A percentile compares a stretch with the other conserved stretches of the same genome.
Conservation (phyloP, 2,329 filamentous ascomycete species). For the Fusarium cicatricum region DNA sequence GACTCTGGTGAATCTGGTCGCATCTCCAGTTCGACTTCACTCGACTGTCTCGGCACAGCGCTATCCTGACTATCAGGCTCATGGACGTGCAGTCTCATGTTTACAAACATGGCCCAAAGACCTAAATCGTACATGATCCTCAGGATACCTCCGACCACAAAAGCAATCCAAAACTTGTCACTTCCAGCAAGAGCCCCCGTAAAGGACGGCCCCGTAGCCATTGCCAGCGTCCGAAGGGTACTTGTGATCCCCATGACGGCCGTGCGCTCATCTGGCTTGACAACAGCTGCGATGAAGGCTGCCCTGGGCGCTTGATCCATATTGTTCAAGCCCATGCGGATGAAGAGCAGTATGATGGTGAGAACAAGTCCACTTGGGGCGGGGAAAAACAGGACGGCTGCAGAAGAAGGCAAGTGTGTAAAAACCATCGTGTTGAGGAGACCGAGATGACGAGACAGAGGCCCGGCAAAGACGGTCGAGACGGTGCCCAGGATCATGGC, state of each 20-base stretch:
- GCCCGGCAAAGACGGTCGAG: slow-evolving; percentile 64
- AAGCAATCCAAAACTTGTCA: slow-evolving; percentile 68
- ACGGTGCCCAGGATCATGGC: slow-evolving; percentile 63
- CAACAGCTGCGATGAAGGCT: slow-evolving; percentile 72
- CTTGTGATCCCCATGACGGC: slow-evolving; percentile 75
- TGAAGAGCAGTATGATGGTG: slow-evolving; percentile 63
- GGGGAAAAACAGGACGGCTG: slow-evolving; percentile 68
- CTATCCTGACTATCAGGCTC: slow-evolving; percentile 39
- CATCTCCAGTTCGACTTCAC: slow-evolving; percentile 24
- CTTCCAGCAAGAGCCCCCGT: slow-evolving; percentile 64
- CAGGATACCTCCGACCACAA: slow-evolving; percentile 62
- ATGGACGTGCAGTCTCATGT: slow-evolving; percentile 60
- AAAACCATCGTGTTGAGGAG: slow-evolving; percentile 72
- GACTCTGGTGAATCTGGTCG: slow-evolving; percentile 12
- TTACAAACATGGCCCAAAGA: slow-evolving; percentile 66
- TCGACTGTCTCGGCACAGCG: slow-evolving; percentile 7
- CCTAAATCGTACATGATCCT: slow-evolving; percentile 66
- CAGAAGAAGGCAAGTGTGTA: slow-evolving; percentile 68
- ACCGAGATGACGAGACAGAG: slow-evolving; percentile 64
- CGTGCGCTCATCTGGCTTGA: slow-evolving; percentile 70
- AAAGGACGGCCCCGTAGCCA: slow-evolving; percentile 61
- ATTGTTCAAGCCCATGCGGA: slow-evolving; percentile 69
- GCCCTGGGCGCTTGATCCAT: slow-evolving; percentile 75
- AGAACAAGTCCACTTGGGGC: slow-evolving; percentile 59
- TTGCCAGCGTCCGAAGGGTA: slow-evolving; percentile 67